phyloP scores from a whole-genome alignment of 192 early-diverging fungal genomes.

The Diversispora epigaea region DNA sequence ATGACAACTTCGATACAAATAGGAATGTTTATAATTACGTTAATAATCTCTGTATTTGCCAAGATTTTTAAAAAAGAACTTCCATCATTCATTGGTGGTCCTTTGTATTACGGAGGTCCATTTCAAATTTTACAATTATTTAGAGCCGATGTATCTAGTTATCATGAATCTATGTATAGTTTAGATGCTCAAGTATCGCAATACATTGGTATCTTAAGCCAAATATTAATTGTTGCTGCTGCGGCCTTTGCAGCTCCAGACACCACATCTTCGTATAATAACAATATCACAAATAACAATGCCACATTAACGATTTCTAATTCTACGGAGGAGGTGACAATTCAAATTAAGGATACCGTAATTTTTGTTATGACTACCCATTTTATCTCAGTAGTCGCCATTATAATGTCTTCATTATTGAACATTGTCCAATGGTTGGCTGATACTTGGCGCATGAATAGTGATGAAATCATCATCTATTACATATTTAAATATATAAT shows the following conservation, averaged over 20 bases:
- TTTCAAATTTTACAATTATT: not conserved
- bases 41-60: not conserved
- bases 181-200: constrained; percentile 14
- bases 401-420: constrained; percentile 9
- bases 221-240: not conserved
- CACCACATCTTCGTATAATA: not conserved
- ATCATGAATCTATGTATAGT: not conserved
- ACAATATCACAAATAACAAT: not conserved
- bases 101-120: constrained; percentile 9
- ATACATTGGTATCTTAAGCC: not conserved
- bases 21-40: not conserved
- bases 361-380: constrained; percentile 7
- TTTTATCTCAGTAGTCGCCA: not conserved
- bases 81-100: not conserved
- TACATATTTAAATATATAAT: not conserved
- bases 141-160: not conserved
- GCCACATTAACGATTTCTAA: no score
- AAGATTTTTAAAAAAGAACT: not conserved
- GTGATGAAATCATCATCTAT: not conserved
- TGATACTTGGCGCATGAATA: constrained; percentile 10
- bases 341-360: not conserved
- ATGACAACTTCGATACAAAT: constrained; percentile 10
- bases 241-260: not conserved
- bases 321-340: not conserved
- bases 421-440: constrained; percentile 24